These are phyloP conservation scores for Suillus variegatus DNA, from an alignment of 768 basidiomycete species.

Conservation along the genomic window DNA sequence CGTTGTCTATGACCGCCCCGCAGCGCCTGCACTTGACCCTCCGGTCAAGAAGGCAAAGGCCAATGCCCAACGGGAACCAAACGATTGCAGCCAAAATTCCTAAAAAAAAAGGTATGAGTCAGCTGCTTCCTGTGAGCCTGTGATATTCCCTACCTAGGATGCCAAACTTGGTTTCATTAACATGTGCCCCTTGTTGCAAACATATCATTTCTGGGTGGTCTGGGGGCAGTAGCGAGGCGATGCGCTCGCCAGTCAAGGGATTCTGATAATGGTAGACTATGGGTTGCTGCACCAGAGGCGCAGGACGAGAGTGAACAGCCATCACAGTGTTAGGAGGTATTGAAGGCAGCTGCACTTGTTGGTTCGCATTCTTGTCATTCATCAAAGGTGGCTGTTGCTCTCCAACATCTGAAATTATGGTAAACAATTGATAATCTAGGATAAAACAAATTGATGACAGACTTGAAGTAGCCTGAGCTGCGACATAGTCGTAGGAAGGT, in stretches of 20 bases:
- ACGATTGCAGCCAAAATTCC: constrained; percentile 80
- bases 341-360: constrained; percentile 9
- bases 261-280: constrained; percentile 71
- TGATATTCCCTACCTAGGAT: constrained; percentile 54
- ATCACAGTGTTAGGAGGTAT: constrained; percentile 17
- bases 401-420: constrained; percentile 11
- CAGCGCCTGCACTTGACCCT: constrained; percentile 63
- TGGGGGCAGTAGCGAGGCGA: constrained; percentile 70
- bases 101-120: constrained; percentile 26
- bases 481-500: constrained; percentile 49
- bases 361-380: constrained; percentile 18
- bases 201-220: constrained; percentile 85
- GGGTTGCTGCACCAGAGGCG: constrained; percentile 42
- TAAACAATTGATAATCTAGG: constrained; percentile 1
- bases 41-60: constrained; percentile 75
- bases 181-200: constrained; percentile 74
- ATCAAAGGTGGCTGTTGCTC: constrained; percentile 1
- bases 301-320: constrained; percentile 19
- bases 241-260: constrained; percentile 54
- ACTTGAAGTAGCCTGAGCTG: constrained; percentile 30
- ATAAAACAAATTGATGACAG: constrained; percentile 12
- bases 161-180: constrained; percentile 63
- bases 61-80: constrained; percentile 87
- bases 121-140: not conserved
- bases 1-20: constrained; percentile 39